Conservation (phyloP, 1,284 basidiomycete genomes). For the Sutorius eximius region DNA sequence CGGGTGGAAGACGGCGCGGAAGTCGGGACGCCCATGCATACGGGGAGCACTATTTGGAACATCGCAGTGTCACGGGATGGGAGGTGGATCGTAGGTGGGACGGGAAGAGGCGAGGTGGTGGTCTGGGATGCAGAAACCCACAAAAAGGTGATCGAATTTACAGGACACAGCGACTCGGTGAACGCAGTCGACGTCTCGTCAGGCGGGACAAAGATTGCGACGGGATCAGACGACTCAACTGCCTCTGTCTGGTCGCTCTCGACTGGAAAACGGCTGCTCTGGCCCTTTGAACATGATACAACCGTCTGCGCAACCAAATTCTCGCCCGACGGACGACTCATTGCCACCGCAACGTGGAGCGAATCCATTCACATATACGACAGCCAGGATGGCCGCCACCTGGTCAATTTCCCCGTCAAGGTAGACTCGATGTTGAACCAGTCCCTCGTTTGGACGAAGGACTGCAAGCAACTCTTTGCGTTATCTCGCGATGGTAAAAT, state of each 20-base stretch:
- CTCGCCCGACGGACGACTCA: neutral
- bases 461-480: neutral
- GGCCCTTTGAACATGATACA: no score
- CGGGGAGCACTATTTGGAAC: neutral
- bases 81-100: constrained; percentile 9
- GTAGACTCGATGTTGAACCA: neutral
- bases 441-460: neutral
- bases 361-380: constrained; percentile 1
- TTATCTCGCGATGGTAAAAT: neutral
- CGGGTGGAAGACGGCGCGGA: constrained; percentile 3
- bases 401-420: neutral
- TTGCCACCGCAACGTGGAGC: constrained; percentile 2
- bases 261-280: no score
- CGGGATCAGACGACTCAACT: no score
- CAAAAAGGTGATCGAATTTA: neutral
- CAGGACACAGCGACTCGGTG: neutral
- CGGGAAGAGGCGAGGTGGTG: neutral
- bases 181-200: neutral
- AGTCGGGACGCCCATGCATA: neutral
- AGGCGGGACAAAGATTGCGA: no score
- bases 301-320: no score
- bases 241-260: no score
- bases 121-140: constrained; percentile 1
- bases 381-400: neutral
- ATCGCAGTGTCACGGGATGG: constrained; percentile 5